Base-by-base conservation (phyloP, 306 rosid species). In the Quillaja saponaria region DNA sequence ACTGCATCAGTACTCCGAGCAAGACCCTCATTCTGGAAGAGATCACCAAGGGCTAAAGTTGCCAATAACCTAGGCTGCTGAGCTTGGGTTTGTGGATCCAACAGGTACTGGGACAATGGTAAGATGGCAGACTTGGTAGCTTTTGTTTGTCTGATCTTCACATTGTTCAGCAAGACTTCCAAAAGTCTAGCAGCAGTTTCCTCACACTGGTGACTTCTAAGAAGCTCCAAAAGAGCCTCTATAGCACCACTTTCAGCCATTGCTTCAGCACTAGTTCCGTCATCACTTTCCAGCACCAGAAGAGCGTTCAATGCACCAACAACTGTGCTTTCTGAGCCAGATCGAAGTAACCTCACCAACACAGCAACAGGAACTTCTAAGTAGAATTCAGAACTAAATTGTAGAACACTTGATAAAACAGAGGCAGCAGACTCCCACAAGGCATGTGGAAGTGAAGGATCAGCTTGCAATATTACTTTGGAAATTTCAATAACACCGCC, bases 211-310 rank as follows among this genome's bases (percentile, higher is more conserved):
- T 94, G 99, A 68, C 84, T 72, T 79, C 99, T 80, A 31, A 94
- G 86, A 78, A 89, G 95, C 71, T 94, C 99, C 77, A 94, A 83
- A 61, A 94, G 89, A 68, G 97, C 97, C 82, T 94, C 99, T 80
- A 94, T 81, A 64, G 99, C 99, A 71, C 99, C 99, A 71, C 99
- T 88, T 80, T 94, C 99, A n/a, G 99, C 91, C 99, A 94, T 94
- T 76, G 97, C 95, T 76, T 85, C 99, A 14, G 97, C 97, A 34
- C 96, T 83, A 33, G 86, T 85, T 59, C 95, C 85, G 69, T 94
- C 99, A 69, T 94, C 99, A 72, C 87, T 94, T 71, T 94, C 97
- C 78, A 94, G 74, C 68, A 94, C 99, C 45, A 94, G 85, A 66
- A 94, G 90, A 55, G 99, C 99, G 73, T 94, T 94, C 78, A 94